Conservation (phyloP, 352 stramenopile species). For the Phytophthora megakarya region DNA sequence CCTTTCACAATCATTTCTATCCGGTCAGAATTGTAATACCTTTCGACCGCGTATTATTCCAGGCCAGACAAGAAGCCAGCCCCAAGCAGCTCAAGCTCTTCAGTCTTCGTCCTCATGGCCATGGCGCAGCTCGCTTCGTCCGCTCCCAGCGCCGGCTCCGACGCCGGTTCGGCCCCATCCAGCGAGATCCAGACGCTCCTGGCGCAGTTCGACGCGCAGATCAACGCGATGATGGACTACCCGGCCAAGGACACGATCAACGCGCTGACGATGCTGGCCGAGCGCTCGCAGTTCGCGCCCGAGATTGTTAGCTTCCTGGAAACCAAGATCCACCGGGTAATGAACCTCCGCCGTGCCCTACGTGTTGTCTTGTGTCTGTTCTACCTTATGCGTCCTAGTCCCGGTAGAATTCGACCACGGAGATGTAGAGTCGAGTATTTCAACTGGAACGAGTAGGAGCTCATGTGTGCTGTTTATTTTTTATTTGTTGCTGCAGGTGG, state of each 20-base stretch:
- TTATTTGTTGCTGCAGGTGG: slow-evolving; percentile 48
- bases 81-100: slow-evolving; percentile 1
- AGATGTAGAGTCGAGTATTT: no score
- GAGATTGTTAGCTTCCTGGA: slow-evolving; percentile 90
- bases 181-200: slow-evolving; percentile 63
- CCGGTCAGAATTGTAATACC: background rate
- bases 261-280: slow-evolving; percentile 84
- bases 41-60: slow-evolving; percentile 12
- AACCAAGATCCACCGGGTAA: slow-evolving; percentile 90
- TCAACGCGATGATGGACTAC: slow-evolving; percentile 88
- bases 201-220: slow-evolving; percentile 80
- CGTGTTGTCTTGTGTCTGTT: background rate
- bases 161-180: background rate
- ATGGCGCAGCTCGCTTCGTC: slow-evolving; percentile 54
- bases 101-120: slow-evolving; percentile 36
- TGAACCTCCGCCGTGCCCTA: slow-evolving; percentile 4
- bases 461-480: slow-evolving; percentile 27
- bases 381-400: background rate
- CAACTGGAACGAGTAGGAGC: no score
- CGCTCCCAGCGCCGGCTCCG: background rate
- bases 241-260: slow-evolving; percentile 91
- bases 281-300: slow-evolving; percentile 70
- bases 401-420: no score
- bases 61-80: slow-evolving; percentile 38
- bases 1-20: background rate